Base-by-base conservation (phyloP, 2,329 filamentous ascomycete species). In the Talaromyces sp. region DNA sequence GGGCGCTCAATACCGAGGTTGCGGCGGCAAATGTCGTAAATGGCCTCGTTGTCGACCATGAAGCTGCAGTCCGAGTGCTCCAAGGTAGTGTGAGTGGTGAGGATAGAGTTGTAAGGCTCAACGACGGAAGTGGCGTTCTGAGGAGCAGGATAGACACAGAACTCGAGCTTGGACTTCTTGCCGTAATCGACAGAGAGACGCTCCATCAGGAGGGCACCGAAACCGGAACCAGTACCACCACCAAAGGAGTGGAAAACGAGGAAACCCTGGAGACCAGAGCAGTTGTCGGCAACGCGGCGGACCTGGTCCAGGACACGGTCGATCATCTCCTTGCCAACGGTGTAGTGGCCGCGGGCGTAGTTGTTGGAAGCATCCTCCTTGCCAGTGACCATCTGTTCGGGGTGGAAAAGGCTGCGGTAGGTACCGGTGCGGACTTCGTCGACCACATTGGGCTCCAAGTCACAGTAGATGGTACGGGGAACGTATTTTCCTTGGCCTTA, bases 361-460 rank as follows among this genome's bases (percentile, higher is more conserved):
- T 99, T 99, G 91, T 99, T 99, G 73, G 94, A 97, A 73, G 95
- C 95, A 89, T 98, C 95, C 87, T 98, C 95, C 90, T 98, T 98
- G 84, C 95, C 95, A 71, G 92, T 97, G 83, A 99, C 97, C 94
- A 99, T 97, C 85, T 96, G 91, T 85, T 98, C 95, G 67, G 95
- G 95, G 86, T 98, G 95, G 89, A 98, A 98, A 71, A 99, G 90
- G 79, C 87, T 90, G 77, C 94, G 91, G 89, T 98, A 99, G 80
- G 92, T 83, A 78, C 95, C 95, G 75, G 93, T 98, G 85, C 95
- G 93, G 84, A 98, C 95, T 86, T 98, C 95, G 78, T 99, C 95
- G 85, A 99, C 90, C 77, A 98, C 95, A 78, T 98, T 98, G 85
- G 95, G 95, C 87, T 99, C 95, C 79, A 99, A 91, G 90, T 99